Conservation (phyloP, 129 eudicot species). For the Centella asiatica region DNA sequence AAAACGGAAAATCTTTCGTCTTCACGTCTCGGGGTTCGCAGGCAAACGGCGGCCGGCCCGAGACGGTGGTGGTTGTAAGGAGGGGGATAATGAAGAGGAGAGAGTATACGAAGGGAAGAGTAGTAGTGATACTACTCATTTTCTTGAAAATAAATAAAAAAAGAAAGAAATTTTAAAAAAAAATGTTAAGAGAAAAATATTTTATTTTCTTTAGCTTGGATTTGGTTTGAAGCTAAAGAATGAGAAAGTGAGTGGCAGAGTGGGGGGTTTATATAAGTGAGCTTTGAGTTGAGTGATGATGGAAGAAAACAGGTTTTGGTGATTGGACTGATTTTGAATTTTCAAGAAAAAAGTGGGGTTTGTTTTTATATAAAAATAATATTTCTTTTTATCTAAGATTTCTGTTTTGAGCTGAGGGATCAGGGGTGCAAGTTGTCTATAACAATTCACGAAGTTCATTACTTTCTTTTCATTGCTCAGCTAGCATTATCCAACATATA, state of each 20-base stretch:
- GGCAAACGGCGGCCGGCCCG: slow-evolving; percentile 45
- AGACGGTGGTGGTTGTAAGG: not conserved
- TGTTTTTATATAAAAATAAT: no score
- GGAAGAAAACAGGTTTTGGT: slow-evolving; percentile 6
- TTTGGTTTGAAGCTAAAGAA: slow-evolving; percentile 7
- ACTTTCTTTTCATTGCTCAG: not conserved
- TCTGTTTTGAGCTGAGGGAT: not conserved
- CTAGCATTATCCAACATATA: not conserved
- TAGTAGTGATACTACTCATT: not conserved
- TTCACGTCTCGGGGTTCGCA: slow-evolving; percentile 38
- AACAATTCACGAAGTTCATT: not conserved
- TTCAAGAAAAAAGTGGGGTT: not conserved
- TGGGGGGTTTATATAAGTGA: not conserved
- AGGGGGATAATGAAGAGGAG: not conserved
- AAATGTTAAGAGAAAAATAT: no score
- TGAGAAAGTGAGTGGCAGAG: not conserved
- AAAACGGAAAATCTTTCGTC: slow-evolving; percentile 38
- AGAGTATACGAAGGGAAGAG: slow-evolving; percentile 4
- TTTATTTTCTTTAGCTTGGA: not conserved
- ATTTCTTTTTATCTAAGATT: no score
- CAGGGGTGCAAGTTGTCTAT: not conserved
- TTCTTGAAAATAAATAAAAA: not conserved
- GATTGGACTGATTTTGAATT: not conserved
- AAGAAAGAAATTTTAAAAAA: no score
- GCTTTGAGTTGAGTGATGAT: not conserved